Conservation (phyloP, 2,329 filamentous ascomycete species). For the Chaetomium olivaceum region DNA sequence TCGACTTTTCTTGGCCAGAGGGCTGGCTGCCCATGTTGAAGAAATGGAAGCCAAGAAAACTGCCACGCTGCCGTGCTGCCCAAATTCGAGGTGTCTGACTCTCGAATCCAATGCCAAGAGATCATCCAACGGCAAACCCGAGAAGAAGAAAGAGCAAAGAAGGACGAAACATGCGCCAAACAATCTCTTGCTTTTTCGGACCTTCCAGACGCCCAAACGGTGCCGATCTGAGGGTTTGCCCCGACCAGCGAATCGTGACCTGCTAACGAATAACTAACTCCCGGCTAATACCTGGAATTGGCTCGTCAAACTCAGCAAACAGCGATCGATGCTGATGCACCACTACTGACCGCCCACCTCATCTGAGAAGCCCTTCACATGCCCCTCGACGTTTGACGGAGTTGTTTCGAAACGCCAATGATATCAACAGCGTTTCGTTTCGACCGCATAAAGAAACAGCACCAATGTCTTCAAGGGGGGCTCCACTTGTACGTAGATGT, state of each 20-base stretch:
- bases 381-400: background rate
- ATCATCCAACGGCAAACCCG: background rate
- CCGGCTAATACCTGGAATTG: background rate
- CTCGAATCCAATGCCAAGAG: background rate
- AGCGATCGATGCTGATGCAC: background rate
- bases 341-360: no score
- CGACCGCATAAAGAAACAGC: background rate
- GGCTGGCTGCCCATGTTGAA: background rate
- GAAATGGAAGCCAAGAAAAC: background rate
- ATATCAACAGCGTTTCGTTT: background rate
- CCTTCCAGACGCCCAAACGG: background rate
- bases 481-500: background rate
- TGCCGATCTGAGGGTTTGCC: background rate
- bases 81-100: no score
- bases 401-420: background rate
- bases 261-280: no score
- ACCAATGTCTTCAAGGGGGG: background rate
- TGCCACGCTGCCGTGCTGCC: no score
- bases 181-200: background rate
- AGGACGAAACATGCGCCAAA: background rate
- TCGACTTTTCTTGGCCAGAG: no score
- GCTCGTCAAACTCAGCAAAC: background rate
- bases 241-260: background rate
- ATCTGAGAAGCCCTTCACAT: background rate
- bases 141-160: background rate